phyloP scores from a whole-genome alignment of 2,329 filamentous ascomycete genomes.

The Fusarium sp. region DNA sequence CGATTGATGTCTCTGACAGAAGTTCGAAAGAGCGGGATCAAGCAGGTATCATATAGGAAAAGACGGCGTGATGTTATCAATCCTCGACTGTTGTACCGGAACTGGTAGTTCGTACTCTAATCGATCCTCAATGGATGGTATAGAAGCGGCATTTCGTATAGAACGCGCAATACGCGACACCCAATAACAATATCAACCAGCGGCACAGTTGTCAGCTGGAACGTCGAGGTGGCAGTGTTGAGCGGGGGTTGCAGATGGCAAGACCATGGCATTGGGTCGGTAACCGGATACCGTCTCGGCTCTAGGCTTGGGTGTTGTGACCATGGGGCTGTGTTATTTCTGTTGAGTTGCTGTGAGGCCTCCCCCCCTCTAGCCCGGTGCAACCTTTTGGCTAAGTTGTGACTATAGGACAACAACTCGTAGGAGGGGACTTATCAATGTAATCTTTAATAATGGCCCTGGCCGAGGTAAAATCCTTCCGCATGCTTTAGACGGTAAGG shows the following conservation, averaged over 20 bases:
- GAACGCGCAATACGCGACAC: not conserved
- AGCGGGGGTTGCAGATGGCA: not conserved
- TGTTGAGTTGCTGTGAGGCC: too few relatives aligned
- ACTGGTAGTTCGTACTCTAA: not conserved
- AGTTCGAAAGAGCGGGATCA: not conserved
- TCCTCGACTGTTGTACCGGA: not conserved
- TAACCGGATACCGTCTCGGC: not conserved
- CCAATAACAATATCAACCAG: not conserved
- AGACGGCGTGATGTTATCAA: not conserved
- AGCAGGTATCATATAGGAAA: not conserved
- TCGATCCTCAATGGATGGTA: not conserved
- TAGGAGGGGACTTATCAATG: not conserved
- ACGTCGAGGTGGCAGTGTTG: not conserved
- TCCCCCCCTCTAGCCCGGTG: too few relatives aligned
- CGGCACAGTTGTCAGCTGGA: not conserved
- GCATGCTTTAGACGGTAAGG: not conserved
- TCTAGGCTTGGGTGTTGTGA: not conserved
- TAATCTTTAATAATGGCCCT: not conserved
- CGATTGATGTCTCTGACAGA: not conserved
- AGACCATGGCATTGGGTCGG: not conserved
- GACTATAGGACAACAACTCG: not conserved
- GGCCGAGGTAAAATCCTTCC: not conserved
- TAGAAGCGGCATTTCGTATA: not conserved
- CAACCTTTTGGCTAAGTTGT: not conserved
- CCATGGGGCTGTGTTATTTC: not conserved